Percentiles rank a stretch among this genome's conserved stretches.
Evolutionary conservation across 23 red algal species (phyloP).

Genomic region (Gracilaria gracilis): DNA sequence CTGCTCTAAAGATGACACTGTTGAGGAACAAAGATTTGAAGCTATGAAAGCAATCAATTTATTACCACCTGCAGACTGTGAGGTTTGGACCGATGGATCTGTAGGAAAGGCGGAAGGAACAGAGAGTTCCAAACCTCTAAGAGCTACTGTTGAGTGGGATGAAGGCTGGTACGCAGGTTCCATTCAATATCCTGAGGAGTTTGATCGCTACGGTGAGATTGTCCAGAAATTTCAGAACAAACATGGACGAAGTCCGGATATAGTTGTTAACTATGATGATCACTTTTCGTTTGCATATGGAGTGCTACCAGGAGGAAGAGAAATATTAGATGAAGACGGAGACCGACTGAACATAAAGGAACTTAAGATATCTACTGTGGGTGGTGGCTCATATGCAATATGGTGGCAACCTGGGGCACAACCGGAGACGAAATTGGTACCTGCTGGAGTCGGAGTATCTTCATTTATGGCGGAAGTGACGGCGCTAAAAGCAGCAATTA

Average conservation of each 20-base stretch:
- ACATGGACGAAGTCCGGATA: not conserved
- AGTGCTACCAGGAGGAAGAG: not conserved
- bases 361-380: not conserved
- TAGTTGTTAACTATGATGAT: conserved; percentile 2
- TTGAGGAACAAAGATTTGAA: not conserved
- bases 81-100: not conserved
- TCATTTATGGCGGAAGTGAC: not conserved
- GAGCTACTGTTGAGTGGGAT: not conserved
- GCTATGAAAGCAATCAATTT: not conserved
- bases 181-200: not conserved
- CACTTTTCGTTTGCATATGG: not conserved
- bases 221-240: not conserved
- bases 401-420: not conserved
- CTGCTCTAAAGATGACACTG: not conserved
- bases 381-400: not conserved
- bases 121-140: not conserved
- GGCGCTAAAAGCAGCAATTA: not conserved
- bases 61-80: not conserved
- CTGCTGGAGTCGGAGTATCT: not conserved
- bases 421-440: not conserved
- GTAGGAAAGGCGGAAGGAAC: not conserved
- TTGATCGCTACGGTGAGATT: not conserved
- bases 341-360: not conserved
- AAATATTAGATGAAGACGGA: not conserved
- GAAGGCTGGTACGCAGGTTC: conserved; percentile 8